Evolutionary conservation across 2,329 filamentous ascomycete genomes (phyloP).

Genomic region (Penicillium sp.): DNA sequence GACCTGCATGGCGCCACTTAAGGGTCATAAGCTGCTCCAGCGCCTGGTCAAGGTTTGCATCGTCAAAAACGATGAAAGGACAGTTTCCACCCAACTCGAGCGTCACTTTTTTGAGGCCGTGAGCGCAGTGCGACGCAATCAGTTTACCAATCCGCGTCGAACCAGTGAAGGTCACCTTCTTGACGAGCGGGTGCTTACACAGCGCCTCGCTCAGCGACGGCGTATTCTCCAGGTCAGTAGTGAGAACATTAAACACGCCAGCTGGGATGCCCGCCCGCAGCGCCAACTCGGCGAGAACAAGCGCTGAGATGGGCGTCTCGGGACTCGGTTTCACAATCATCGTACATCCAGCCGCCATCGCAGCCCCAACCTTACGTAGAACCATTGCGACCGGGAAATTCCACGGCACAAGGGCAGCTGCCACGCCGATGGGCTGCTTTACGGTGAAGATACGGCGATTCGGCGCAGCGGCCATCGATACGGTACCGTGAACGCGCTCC

Average conservation of each 20-base stretch:
- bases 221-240: slow-evolving; percentile 48
- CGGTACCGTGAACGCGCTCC: slow-evolving; percentile 62
- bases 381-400: slow-evolving; percentile 71
- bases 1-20: slow-evolving; percentile 46
- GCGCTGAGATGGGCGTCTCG: slow-evolving; percentile 62
- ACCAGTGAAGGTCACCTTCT: slow-evolving; percentile 63
- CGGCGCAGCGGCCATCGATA: slow-evolving; percentile 60
- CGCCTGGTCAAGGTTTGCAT: slow-evolving; percentile 59
- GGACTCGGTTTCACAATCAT: slow-evolving; percentile 74
- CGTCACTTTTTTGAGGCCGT: slow-evolving; percentile 65
- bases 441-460: slow-evolving; percentile 68
- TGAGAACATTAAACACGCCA: slow-evolving; percentile 63
- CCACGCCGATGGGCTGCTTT: slow-evolving; percentile 72
- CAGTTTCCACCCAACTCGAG: slow-evolving; percentile 67
- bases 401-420: slow-evolving; percentile 70
- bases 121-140: slow-evolving; percentile 60
- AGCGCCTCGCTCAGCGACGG: slow-evolving; percentile 49
- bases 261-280: slow-evolving; percentile 58
- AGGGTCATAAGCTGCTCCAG: slow-evolving; percentile 41
- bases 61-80: slow-evolving; percentile 65
- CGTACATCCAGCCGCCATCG: slow-evolving; percentile 70
- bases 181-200: slow-evolving; percentile 58
- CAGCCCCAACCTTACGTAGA: slow-evolving; percentile 66
- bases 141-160: slow-evolving; percentile 63
- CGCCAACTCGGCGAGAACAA: slow-evolving; percentile 56